phyloP scores from a whole-genome alignment of 116 monocot genomes.

The Cymodocea nodosa region DNA sequence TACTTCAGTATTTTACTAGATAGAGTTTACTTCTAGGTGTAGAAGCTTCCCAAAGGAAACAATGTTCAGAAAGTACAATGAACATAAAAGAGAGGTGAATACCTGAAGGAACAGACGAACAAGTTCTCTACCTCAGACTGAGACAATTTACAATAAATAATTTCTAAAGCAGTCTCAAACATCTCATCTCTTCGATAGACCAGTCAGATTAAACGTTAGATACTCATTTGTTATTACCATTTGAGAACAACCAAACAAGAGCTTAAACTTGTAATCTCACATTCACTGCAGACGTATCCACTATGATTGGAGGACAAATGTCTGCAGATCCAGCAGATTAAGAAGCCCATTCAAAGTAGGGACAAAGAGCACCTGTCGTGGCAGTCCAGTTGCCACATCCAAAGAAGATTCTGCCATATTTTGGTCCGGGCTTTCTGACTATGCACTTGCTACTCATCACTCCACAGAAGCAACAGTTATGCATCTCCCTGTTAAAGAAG shows the following conservation, averaged over 20 bases:
- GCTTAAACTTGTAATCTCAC: background rate
- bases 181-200: slow-evolving; percentile 13
- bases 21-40: background rate
- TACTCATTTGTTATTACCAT: slow-evolving; percentile 2
- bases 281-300: background rate
- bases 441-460: slow-evolving; percentile 53
- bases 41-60: background rate
- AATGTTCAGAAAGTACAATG: background rate
- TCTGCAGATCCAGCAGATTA: slow-evolving; percentile 4
- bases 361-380: slow-evolving; percentile 43
- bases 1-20: background rate
- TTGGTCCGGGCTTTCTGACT: slow-evolving; percentile 62
- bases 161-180: background rate
- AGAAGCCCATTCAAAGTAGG: slow-evolving; percentile 77
- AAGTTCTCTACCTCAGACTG: background rate
- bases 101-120: background rate
- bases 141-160: no score
- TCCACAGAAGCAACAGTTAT: slow-evolving; percentile 67
- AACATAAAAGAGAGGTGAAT: background rate
- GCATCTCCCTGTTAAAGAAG: slow-evolving; percentile 15
- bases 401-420: slow-evolving; percentile 63
- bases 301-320: background rate
- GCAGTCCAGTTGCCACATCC: slow-evolving; percentile 83
- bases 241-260: slow-evolving; percentile 4
- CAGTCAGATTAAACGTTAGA: slow-evolving; percentile 45